Conservation (phyloP, 2,329 filamentous ascomycete species). For the Paramyrothecium sp. region DNA sequence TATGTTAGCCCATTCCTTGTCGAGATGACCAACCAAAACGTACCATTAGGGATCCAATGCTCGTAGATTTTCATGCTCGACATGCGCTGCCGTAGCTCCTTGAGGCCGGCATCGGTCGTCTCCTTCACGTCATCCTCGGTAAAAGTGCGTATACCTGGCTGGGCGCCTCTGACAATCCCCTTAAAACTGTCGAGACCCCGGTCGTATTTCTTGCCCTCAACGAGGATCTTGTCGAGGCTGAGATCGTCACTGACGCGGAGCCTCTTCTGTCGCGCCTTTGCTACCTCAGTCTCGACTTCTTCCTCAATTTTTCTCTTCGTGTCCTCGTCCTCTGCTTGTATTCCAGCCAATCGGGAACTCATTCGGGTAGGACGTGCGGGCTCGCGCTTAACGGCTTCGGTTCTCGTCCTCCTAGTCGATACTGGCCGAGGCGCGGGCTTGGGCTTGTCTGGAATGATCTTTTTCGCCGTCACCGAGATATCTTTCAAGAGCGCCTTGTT, state of each 20-base stretch:
- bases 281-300: slow-evolving; percentile 41
- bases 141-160: slow-evolving; percentile 83
- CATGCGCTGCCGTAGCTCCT: slow-evolving; percentile 73
- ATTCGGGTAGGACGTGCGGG: slow-evolving; percentile 49
- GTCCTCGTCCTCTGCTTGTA: slow-evolving; percentile 45
- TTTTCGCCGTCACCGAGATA: slow-evolving; percentile 69
- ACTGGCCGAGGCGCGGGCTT: slow-evolving; percentile 39
- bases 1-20: neutral
- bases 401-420: slow-evolving; percentile 21
- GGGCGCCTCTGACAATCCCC: slow-evolving; percentile 61
- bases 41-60: slow-evolving; percentile 76
- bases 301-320: slow-evolving; percentile 51
- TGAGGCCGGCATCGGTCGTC: slow-evolving; percentile 74
- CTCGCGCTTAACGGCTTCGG: slow-evolving; percentile 47
- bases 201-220: slow-evolving; percentile 77
- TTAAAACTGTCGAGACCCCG: slow-evolving; percentile 64
- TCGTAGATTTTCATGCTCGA: slow-evolving; percentile 76
- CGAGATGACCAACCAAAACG: neutral
- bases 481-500: slow-evolving; percentile 81
- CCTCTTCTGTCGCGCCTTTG: slow-evolving; percentile 56
- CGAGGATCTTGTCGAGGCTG: slow-evolving; percentile 72
- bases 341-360: slow-evolving; percentile 57
- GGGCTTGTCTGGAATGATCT: slow-evolving; percentile 61
- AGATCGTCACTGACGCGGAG: slow-evolving; percentile 55
- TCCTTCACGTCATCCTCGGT: slow-evolving; percentile 78